Evolutionary conservation across 352 stramenopile genomes (phyloP), one percentile per base, ranked within the genome.

Genomic region (Globisporangium middletonii): DNA sequence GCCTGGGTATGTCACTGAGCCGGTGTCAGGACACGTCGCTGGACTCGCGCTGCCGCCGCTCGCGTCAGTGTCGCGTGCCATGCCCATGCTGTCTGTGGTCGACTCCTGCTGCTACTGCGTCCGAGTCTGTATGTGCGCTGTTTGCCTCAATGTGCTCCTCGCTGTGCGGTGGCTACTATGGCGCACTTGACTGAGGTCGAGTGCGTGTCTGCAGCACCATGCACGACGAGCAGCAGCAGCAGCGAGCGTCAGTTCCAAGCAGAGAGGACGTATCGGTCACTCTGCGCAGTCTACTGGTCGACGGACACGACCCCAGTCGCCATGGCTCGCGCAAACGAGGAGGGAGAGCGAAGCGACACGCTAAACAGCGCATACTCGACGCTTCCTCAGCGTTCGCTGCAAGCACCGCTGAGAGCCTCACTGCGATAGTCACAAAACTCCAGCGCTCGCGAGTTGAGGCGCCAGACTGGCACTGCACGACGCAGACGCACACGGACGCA

Each of bases 41-140:
- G 23, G 23, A 23, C 23, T 23, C 23, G 23, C 23, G 23, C 23
- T 23, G 23, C 23, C 23, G 23, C 71, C 59, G 53, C 70, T 73
- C 65, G 57, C 57, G 33, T 88, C 74, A 48, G 72, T 63, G 50
- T 88, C 77, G 52, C 69, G 84, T 53, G 73, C 78, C 80, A 91
- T 86, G 19, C 78, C 78, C 78, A 88, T 91, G 50, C 19, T 71
- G 46, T 41, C 45, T 38, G 23, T 51, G 23, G 23, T 23, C 23
- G 23, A 23, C 23, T 23, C 23, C 23, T 23, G 23, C 23, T 23
- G 23, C 23, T 23, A 23, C 23, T 23, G 23, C 23, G 23, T 23
- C 23, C 23, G 23, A 23, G 23, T 23, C 23, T 23, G 23, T 23
- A 23, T 43, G 42, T 46, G 9, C 42, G n/a, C 35, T 8, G 9